Base-by-base conservation (phyloP, 371 early-diverging fungal species). In the Gilbertella persicaria region DNA sequence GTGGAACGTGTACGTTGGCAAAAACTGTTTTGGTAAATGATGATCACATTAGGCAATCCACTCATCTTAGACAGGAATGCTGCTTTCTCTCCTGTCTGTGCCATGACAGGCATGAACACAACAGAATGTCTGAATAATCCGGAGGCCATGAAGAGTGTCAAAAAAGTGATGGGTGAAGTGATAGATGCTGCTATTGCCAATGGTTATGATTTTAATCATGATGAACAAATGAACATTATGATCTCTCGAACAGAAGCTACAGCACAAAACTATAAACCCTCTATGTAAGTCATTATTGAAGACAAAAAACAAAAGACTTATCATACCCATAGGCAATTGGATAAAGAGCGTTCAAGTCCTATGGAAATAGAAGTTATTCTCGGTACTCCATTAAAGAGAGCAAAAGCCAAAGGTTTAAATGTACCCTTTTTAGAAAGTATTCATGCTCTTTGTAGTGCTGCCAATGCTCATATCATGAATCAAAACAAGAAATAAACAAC, bases 1-100 rank as follows among this genome's bases (percentile, higher is more conserved):
- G 80, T 94, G 46, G 88, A 90, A 65, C 62, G 62, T 8, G 70
- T 79, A 19, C 85, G 93, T 7, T 93, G 93, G 93, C 84, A 85
- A 46, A 95, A 95, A 60, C 52, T 90, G 5, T 83, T 89, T n/a
- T 91, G 92, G 90, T 76, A 64, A 65, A 14, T 14, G 3, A 17
- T 12, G 45, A 44, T 23, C 17, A 43, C 13, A 42, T 9, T 4
- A 17, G n/a, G n/a, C n/a, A n/a, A n/a, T 28, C 25, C 9, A 5
- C 42, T 9, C 43, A 23, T 16, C 21, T 17, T 41, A 6, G 3
- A 24, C 13, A 81, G 81, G 78, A 94, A 92, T 64, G 89, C 87
- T 5, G 59, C 88, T 1, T 90, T 92, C 67, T 90, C 88, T 39
- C 86, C 90, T 0, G 71, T 88, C 1, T 87, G 88, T 28, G 83